phyloP scores from a whole-genome alignment of 2,329 filamentous ascomycete species.

The Talaromyces sp. region DNA sequence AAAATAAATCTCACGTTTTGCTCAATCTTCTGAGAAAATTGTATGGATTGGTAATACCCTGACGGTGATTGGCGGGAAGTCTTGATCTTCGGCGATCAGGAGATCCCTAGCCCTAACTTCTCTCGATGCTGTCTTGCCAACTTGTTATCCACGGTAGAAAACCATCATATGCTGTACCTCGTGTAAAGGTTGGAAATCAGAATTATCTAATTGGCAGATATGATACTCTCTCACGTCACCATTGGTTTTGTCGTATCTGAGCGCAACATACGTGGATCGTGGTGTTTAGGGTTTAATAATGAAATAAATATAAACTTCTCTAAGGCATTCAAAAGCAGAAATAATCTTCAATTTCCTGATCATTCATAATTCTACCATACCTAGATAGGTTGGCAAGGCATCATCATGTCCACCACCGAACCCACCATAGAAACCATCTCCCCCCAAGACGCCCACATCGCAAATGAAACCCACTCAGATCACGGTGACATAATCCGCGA shows the following conservation, averaged over 20 bases:
- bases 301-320: background rate
- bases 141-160: no score
- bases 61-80: background rate
- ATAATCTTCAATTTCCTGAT: no score
- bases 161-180: background rate
- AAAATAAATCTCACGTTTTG: background rate
- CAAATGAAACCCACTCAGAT: constrained; percentile 7
- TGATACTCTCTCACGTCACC: background rate
- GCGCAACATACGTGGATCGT: background rate
- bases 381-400: no score
- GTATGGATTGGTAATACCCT: background rate
- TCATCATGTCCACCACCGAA: background rate
- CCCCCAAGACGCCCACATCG: constrained; percentile 2
- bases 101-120: background rate
- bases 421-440: constrained; percentile 1
- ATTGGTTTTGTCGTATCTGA: background rate
- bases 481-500: constrained; percentile 32
- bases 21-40: no score
- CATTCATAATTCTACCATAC: no score
- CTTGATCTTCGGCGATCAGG: background rate
- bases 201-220: background rate
- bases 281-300: background rate
- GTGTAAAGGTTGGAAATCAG: background rate
- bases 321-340: background rate
- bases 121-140: no score